Percentiles rank a stretch among this genome's conserved stretches.
Conservation (phyloP, 2,329 filamentous ascomycete genomes). For the Fusarium virguliforme region DNA sequence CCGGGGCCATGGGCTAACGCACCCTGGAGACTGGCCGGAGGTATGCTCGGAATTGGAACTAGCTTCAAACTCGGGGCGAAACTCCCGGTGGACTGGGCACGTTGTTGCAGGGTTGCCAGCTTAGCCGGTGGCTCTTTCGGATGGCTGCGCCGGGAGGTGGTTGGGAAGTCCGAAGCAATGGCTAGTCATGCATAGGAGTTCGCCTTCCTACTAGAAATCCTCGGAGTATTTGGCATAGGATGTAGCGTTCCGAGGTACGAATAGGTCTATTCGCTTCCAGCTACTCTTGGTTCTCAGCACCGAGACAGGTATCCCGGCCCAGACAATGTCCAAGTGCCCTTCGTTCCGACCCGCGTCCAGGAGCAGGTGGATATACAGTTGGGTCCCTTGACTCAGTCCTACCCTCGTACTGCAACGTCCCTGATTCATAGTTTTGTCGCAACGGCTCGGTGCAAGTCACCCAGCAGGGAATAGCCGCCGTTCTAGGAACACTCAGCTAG, state of each 20-base stretch:
- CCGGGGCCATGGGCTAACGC: constrained; percentile 1
- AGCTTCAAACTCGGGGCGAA: neutral
- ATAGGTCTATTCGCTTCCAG: too few relatives aligned
- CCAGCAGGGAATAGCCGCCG: neutral
- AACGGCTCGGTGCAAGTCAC: neutral
- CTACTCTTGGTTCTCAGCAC: neutral
- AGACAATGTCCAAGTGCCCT: neutral
- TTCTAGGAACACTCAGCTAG: too few relatives aligned
- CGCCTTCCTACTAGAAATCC: neutral
- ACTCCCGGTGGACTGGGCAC: neutral
- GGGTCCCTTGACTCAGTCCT: neutral
- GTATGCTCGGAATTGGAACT: neutral
- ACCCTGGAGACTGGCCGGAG: neutral
- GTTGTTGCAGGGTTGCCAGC: neutral
- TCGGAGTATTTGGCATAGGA: neutral
- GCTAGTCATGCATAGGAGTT: neutral
- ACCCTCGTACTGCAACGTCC: neutral
- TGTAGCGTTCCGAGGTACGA: neutral
- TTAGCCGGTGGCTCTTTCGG: neutral
- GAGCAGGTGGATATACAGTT: neutral
- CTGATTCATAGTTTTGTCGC: neutral
- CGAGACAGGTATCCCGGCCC: neutral
- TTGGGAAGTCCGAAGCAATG: neutral
- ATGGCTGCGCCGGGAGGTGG: neutral
- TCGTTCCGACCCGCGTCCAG: neutral